Evolutionary conservation across 495 filamentous ascomycete genomes (phyloP), one percentile per base, ranked within the genome.

Genomic region (Hypomontagnella submonticulosa): DNA sequence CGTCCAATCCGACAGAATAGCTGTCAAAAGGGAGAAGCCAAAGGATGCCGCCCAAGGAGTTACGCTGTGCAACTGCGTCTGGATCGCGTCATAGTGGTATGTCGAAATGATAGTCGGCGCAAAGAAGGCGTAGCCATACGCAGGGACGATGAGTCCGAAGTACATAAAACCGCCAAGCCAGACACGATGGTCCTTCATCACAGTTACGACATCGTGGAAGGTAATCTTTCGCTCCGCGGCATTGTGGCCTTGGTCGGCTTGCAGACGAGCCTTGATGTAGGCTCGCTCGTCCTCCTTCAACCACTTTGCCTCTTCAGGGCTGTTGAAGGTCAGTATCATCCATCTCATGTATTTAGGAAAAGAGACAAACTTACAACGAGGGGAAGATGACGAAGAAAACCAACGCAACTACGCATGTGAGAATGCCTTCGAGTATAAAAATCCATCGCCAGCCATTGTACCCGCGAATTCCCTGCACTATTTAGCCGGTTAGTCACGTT

Each of bases 381-480:
- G 93, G 91, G 33, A 98, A 84, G 12, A 88, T 71, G 74, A 96
- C 97, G 80, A 90, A 90, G 75, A 92, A 90, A 13, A 86, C 33
- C 23, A 93, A 61, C 0, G 90, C 85, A n/a, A 96, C 79, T 20
- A 92, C 70, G 52, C 83, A 84, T 4, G 93, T 96, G 36, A 96
- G 70, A 0, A 81, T 36, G 9, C 94, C 94, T 77, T 97, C 94
- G 4, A 87, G 60, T 40, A 88, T 85, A 53, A 88, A 88, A 48
- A 88, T 84, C 95, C 95, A 97, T 40, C 93, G 83, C 94, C 94
- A 99, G 46, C 92, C 94, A 1, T 72, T 69, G 64, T 92, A 94
- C 33, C 87, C 88, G 23, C 85, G 75, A 18, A 92, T 72, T 9
- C 81, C 81, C 63, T 91, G 83, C 86, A 89, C 69, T 72, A 41